phyloP scores from a whole-genome alignment of 306 rosid species.

The Dalbergia cultrata region DNA sequence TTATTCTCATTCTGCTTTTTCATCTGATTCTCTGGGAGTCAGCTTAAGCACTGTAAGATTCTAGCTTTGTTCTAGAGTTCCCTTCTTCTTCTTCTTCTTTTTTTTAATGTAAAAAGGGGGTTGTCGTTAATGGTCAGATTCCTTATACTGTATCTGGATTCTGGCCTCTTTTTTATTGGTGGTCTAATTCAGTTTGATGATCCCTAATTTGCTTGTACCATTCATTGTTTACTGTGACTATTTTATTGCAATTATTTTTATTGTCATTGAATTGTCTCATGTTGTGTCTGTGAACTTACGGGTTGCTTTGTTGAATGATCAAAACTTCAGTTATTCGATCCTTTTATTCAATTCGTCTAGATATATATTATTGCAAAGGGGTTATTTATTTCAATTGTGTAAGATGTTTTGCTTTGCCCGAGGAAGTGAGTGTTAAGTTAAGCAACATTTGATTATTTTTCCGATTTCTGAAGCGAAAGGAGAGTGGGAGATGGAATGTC shows the following conservation, averaged over 20 bases:
- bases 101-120: background rate
- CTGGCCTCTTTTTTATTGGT: constrained; percentile 4
- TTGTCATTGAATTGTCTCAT: background rate
- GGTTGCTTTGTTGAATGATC: constrained; percentile 18
- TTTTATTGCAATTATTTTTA: constrained; percentile 18
- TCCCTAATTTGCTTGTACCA: constrained; percentile 3
- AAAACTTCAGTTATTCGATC: background rate
- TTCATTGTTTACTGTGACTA: background rate
- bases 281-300: constrained; percentile 14
- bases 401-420: background rate
- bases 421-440: background rate
- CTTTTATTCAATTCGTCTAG: background rate
- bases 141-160: constrained; percentile 13
- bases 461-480: constrained; percentile 3
- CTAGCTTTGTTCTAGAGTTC: constrained; percentile 10
- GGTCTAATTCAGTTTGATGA: constrained; percentile 27
- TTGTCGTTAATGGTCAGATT: constrained; percentile 22
- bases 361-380: background rate
- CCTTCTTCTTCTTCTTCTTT: too few relatives aligned
- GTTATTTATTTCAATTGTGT: constrained; percentile 11
- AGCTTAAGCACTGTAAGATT: constrained; percentile 42
- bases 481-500: constrained; percentile 32
- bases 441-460: constrained; percentile 10
- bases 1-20: background rate
- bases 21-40: constrained; percentile 30